A percentile compares a stretch with the other conserved stretches of the same genome.
These are phyloP conservation scores for Monascus purpureus DNA, from an alignment of 495 filamentous ascomycete species.

Conservation along the genomic window DNA sequence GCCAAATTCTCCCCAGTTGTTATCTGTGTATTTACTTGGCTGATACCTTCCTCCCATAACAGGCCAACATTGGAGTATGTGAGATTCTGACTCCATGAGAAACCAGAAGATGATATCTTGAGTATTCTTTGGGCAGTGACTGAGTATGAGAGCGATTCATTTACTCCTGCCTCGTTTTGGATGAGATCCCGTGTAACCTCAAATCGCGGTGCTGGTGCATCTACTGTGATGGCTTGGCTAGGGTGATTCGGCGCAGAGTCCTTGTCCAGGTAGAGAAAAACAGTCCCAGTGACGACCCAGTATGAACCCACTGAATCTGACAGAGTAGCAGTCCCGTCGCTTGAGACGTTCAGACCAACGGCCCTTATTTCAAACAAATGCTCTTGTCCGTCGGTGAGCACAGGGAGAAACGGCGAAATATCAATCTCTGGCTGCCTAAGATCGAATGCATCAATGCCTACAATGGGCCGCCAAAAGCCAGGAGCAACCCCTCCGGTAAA, in stretches of 20 bases:
- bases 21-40: constrained; percentile 46
- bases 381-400: constrained; percentile 46
- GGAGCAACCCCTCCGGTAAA: constrained; percentile 83
- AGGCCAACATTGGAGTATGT: constrained; percentile 43
- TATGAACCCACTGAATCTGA: constrained; percentile 49
- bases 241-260: background rate
- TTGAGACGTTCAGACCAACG: constrained; percentile 41
- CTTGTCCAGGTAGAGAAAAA: constrained; percentile 58
- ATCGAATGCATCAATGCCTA: constrained; percentile 76
- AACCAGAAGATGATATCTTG: constrained; percentile 31
- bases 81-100: constrained; percentile 51
- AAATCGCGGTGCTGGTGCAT: constrained; percentile 28
- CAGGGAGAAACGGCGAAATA: constrained; percentile 60
- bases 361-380: constrained; percentile 65
- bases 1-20: constrained; percentile 38
- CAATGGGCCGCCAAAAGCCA: constrained; percentile 70
- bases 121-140: constrained; percentile 44
- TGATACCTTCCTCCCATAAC: constrained; percentile 42
- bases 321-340: constrained; percentile 31
- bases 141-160: constrained; percentile 46
- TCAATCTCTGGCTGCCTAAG: constrained; percentile 73
- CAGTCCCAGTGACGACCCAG: constrained; percentile 75
- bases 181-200: constrained; percentile 23
- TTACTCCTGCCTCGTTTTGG: constrained; percentile 35
- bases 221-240: constrained; percentile 10